Percentiles rank a stretch among this genome's conserved stretches.
Evolutionary conservation across 2,329 filamentous ascomycete species (phyloP).

Genomic region (Onygenales sp.): DNA sequence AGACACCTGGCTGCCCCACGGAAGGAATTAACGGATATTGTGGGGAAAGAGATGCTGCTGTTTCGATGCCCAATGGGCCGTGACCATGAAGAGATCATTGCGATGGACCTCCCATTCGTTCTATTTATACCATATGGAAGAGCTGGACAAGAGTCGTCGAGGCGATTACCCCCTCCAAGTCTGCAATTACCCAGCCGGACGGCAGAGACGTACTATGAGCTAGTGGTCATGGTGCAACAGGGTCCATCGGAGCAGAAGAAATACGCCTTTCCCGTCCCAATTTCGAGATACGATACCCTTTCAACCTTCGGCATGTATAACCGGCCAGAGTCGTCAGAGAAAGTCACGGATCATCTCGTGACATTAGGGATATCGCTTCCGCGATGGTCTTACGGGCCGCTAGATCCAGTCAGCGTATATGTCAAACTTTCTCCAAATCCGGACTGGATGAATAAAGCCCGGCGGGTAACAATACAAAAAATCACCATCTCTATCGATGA

Average conservation of each 20-base stretch:
- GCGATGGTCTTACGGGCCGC: slow-evolving; percentile 90
- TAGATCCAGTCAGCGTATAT: slow-evolving; percentile 91
- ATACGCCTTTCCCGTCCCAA: slow-evolving; percentile 80
- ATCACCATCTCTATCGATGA: slow-evolving; percentile 93
- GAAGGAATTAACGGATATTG: slow-evolving; percentile 82
- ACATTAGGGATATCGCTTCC: slow-evolving; percentile 86
- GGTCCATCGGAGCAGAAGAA: slow-evolving; percentile 79
- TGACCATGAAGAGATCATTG: slow-evolving; percentile 79
- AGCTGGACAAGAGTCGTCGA: slow-evolving; percentile 79
- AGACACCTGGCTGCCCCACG: slow-evolving; percentile 82
- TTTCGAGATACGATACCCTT: slow-evolving; percentile 88
- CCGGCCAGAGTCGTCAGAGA: slow-evolving; percentile 77
- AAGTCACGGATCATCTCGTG: slow-evolving; percentile 80
- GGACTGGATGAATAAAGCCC: slow-evolving; percentile 84
- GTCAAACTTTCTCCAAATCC: slow-evolving; percentile 88
- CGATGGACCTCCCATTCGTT: slow-evolving; percentile 95
- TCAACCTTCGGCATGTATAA: slow-evolving; percentile 99
- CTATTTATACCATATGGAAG: slow-evolving; percentile 94
- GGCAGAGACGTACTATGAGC: slow-evolving; percentile 94
- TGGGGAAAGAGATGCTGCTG: slow-evolving; percentile 89
- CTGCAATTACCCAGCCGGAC: slow-evolving; percentile 82
- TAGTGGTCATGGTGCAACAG: slow-evolving; percentile 92
- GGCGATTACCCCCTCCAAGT: slow-evolving; percentile 84
- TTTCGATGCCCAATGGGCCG: slow-evolving; percentile 77
- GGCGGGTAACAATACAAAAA: slow-evolving; percentile 84